Base-by-base conservation (phyloP, 2,329 filamentous ascomycete species). In the Ophioceras dolichostomum region DNA sequence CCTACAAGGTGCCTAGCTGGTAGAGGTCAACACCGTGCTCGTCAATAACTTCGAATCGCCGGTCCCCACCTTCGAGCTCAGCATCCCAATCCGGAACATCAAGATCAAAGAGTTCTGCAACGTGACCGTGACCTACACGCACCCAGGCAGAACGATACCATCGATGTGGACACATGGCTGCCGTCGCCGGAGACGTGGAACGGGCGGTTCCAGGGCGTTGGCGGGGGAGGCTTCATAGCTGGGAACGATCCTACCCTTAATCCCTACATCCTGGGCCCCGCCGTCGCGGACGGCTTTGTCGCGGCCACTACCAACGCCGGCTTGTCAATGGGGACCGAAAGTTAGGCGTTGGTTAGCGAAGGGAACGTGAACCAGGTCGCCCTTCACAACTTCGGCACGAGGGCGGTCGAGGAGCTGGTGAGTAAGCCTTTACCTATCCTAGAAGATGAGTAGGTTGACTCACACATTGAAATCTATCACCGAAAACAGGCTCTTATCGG, bases 71-170 rank as follows among this genome's bases (percentile, higher is more conserved):
- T 14, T 9, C n/a, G 20, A 16, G 10, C 19, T 38, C 14, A 19
- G 14, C 10, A 16, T 10, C 10, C 29, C 29, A 13, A 6, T 4
- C 3, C 12, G 14, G 14, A 16, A 27, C n/a, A 14, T 38, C 16
- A 16, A 35, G 12, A 19, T 29, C 38, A 39, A 18, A n/a, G n/a
- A n/a, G 12, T 52, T 54, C 47, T 62, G 59, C 50, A 59, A 61
- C 33, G 55, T 62, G 37, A 60, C 54, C 6, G 45, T 62, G 20
- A 48, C 50, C 31, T 59, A 60, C 46, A 57, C 52, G 3, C 58
- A 61, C 47, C 49, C 52, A 14, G 54, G 52, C 48, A 51, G 40
- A 46, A 47, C 32, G 57, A 61, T 39, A 44, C 34, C 3, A 49
- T 61, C 32, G 49, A 51, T 22, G 46, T 57, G 4, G 42, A 53